A percentile compares a stretch with the other conserved stretches of the same genome.
Conservation (phyloP, 441 rosid species). For the Arabidopsis lyrata region DNA sequence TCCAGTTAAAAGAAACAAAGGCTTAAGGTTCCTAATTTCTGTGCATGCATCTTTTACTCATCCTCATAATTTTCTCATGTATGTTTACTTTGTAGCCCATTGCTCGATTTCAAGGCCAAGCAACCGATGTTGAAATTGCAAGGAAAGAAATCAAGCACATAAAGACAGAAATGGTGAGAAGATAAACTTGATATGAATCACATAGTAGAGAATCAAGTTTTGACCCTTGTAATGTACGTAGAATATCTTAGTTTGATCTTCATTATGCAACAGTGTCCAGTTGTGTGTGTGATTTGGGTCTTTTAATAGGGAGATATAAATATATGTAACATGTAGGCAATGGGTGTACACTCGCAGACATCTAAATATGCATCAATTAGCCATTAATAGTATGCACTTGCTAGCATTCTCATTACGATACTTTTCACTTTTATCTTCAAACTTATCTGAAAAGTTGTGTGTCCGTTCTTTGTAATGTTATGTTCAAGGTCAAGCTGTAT, state of each 20-base stretch:
- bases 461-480: slow-evolving; percentile 19
- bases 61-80: slow-evolving; percentile 13
- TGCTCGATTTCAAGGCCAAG: slow-evolving; percentile 95
- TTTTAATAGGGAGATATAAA: background rate
- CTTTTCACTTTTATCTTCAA: background rate
- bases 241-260: slow-evolving; percentile 13
- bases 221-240: slow-evolving; percentile 10
- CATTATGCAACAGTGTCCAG: background rate
- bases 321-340: slow-evolving; percentile 9
- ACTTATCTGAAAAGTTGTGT: slow-evolving; percentile 19
- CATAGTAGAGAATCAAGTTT: slow-evolving; percentile 20
- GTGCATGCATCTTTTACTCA: slow-evolving; percentile 24
- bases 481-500: slow-evolving; percentile 66
- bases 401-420: slow-evolving; percentile 20
- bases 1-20: slow-evolving; percentile 10
- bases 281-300: slow-evolving; percentile 2
- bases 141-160: slow-evolving; percentile 76
- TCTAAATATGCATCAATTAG: slow-evolving; percentile 6
- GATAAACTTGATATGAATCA: slow-evolving; percentile 13
- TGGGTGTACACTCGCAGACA: background rate
- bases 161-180: slow-evolving; percentile 76
- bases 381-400: slow-evolving; percentile 3
- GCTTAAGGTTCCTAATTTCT: slow-evolving; percentile 13
- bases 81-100: slow-evolving; percentile 67
- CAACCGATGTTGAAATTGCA: slow-evolving; percentile 80